Evolutionary conservation across 164 flowering plant genomes (phyloP).

Genomic region (Annona squamosa): DNA sequence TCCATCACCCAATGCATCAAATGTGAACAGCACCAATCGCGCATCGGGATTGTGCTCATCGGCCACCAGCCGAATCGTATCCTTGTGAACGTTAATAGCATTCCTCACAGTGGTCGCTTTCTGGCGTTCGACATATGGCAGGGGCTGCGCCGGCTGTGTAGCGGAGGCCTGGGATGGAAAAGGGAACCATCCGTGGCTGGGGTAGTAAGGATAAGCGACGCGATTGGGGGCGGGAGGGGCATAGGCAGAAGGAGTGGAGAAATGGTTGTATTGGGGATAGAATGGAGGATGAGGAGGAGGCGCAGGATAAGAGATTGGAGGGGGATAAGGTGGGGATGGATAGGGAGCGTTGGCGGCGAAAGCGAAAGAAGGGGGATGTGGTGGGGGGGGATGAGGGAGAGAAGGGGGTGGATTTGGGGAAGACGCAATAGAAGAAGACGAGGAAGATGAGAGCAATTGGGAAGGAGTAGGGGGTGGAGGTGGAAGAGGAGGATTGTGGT

Average conservation of each 20-base stretch:
- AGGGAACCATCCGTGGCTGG: conserved; percentile 37
- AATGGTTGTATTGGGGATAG: conserved; percentile 3
- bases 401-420: conserved; percentile 14
- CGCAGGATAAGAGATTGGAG: conserved; percentile 12
- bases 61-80: conserved; percentile 49
- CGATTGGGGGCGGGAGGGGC: conserved; percentile 22
- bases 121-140: conserved; percentile 60
- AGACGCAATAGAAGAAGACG: conserved; percentile 6
- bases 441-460: conserved; percentile 1
- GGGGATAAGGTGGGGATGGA: conserved; percentile 22
- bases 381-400: conserved; percentile 3
- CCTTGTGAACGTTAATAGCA: conserved; percentile 81
- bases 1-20: conserved; percentile 81
- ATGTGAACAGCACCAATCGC: conserved; percentile 70
- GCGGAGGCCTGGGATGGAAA: conserved; percentile 7
- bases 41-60: conserved; percentile 66
- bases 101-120: conserved; percentile 68
- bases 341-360: conserved; percentile 24
- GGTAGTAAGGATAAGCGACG: conserved; percentile 21
- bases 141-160: conserved; percentile 21
- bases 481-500: conserved; percentile 5
- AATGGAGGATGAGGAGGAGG: conserved; percentile 10
- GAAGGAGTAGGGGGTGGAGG: conserved; percentile 6
- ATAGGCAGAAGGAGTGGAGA: conserved; percentile 5
- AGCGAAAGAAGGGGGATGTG: conserved; percentile 8